Percentiles rank a stretch among this genome's conserved stretches.
phyloP scores from a whole-genome alignment of 257 asterid species.

The Solanum piurae region DNA sequence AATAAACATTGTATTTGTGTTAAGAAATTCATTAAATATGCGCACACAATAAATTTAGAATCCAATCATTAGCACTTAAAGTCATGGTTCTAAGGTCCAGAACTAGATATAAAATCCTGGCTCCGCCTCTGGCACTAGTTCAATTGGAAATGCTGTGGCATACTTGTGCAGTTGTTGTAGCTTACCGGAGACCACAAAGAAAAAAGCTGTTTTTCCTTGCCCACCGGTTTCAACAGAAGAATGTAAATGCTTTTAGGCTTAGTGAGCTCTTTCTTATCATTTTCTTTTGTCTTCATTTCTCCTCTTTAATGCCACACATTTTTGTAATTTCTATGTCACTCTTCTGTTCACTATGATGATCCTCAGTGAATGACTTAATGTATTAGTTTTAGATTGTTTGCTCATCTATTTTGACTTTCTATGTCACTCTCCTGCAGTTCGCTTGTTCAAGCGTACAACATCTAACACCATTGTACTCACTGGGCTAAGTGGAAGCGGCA shows the following conservation, averaged over 20 bases:
- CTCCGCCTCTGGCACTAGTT: not conserved
- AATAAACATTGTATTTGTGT: too few species aligned
- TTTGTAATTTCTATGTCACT: not conserved
- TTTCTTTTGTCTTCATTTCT: not conserved
- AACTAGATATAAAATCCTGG: not conserved
- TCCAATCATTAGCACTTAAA: not conserved
- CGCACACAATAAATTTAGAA: not conserved
- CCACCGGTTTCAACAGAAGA: not conserved
- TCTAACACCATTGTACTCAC: conserved; percentile 15
- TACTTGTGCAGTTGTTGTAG: not conserved
- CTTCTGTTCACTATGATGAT: not conserved
- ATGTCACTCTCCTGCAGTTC: not conserved
- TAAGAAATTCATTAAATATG: not conserved
- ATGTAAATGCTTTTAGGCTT: not conserved
- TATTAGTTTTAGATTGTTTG: not conserved
- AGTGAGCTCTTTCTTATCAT: not conserved
- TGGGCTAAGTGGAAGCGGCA: conserved; percentile 16
- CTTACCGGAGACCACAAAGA: not conserved
- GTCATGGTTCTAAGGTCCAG: not conserved
- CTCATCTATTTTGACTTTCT: not conserved
- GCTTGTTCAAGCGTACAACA: not conserved
- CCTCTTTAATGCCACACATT: not conserved
- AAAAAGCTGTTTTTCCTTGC: not conserved
- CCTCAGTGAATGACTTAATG: not conserved
- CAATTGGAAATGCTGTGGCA: not conserved